Evolutionary conservation across 1,284 basidiomycete genomes (phyloP).

Genomic region (Pyrrhoderma noxium): DNA sequence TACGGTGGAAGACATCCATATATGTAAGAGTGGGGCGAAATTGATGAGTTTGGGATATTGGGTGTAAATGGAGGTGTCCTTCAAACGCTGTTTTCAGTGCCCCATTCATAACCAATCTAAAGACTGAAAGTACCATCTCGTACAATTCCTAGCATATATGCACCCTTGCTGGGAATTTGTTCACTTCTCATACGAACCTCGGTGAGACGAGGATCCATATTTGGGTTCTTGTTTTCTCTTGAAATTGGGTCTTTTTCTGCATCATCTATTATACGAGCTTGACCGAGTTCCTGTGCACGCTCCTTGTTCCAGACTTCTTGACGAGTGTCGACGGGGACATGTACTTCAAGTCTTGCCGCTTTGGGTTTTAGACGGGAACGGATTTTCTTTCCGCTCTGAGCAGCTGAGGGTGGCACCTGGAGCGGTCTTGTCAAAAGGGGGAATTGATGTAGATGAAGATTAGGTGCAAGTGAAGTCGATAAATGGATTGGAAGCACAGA

Average conservation of each 20-base stretch:
- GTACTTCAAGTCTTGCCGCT: constrained; percentile 58
- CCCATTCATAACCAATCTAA: not conserved
- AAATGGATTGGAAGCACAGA: constrained; percentile 62
- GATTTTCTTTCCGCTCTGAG: constrained; percentile 64
- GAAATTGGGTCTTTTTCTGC: constrained; percentile 61
- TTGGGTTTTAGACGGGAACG: constrained; percentile 61
- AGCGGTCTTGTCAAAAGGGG: constrained; percentile 66
- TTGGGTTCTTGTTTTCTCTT: constrained; percentile 41
- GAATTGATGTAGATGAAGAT: constrained; percentile 71
- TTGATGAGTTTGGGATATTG: constrained; percentile 68
- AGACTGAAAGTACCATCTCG: constrained; percentile 46
- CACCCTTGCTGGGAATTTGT: constrained; percentile 51
- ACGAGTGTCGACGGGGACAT: constrained; percentile 68
- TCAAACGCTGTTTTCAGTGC: constrained; percentile 13
- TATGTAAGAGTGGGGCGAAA: constrained; percentile 73
- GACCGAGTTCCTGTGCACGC: constrained; percentile 54
- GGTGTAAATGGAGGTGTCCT: constrained; percentile 74
- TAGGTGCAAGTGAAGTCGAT: constrained; percentile 50
- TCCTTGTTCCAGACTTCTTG: constrained; percentile 73
- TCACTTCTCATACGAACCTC: constrained; percentile 70
- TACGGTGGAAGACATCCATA: constrained; percentile 61
- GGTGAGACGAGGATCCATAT: constrained; percentile 50
- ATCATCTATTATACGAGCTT: constrained; percentile 60
- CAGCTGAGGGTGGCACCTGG: constrained; percentile 66
- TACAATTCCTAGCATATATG: constrained; percentile 67